Evolutionary conservation across 169 alveolate species (phyloP).

Genomic region (Neospora caninum): DNA sequence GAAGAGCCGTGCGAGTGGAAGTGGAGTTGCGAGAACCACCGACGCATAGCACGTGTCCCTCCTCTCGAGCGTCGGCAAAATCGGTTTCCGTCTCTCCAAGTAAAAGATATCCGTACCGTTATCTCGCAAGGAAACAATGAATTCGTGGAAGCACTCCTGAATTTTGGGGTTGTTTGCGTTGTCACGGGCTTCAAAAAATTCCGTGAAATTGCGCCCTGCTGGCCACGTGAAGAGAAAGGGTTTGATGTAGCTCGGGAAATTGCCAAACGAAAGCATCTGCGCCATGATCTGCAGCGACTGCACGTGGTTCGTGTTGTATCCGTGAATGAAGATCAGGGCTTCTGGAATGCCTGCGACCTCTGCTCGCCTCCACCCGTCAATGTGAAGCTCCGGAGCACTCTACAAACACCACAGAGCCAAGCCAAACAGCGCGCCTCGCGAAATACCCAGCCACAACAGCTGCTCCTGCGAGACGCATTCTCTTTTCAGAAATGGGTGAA

Average conservation of each 20-base stretch:
- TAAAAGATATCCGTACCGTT: neutral
- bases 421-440: too few species aligned
- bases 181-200: constrained; percentile 72
- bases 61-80: too few species aligned
- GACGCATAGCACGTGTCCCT: too few species aligned
- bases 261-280: constrained; percentile 73
- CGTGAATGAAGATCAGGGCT: constrained; percentile 87
- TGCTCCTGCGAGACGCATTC: too few species aligned
- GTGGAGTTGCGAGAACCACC: too few species aligned
- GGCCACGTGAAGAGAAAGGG: constrained; percentile 78
- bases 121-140: constrained; percentile 44
- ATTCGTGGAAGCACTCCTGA: constrained; percentile 33
- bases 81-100: too few species aligned
- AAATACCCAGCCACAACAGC: too few species aligned
- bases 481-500: too few species aligned
- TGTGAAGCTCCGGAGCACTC: constrained; percentile 50
- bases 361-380: constrained; percentile 63
- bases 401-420: neutral
- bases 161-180: constrained; percentile 57
- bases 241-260: constrained; percentile 74
- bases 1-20: too few species aligned
- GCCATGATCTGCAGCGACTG: constrained; percentile 66
- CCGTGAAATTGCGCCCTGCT: constrained; percentile 71
- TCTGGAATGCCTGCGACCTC: constrained; percentile 70
- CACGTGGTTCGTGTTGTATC: constrained; percentile 84